These are phyloP conservation scores for Tetragonia tetragonoides DNA, from an alignment of 148 eudicot genomes.

Conservation along the genomic window DNA sequence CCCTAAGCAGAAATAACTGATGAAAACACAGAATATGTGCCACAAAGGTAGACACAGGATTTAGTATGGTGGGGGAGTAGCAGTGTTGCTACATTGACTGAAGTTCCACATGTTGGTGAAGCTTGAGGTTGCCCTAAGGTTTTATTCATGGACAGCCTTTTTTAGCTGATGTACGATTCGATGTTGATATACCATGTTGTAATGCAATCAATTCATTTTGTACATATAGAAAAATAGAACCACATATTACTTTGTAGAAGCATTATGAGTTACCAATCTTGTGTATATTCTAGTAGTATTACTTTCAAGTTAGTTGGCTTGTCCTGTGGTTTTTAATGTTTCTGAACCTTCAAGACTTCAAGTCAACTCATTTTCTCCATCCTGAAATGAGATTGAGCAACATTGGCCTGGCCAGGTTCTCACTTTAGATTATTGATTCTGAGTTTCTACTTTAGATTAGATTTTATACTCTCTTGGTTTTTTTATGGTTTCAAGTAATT, in stretches of 20 bases:
- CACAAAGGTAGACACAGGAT: background rate
- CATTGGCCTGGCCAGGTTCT: no score
- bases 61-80: background rate
- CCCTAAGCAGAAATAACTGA: background rate
- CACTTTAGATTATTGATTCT: background rate
- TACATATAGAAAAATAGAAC: background rate
- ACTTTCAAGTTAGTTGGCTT: background rate
- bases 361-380: background rate
- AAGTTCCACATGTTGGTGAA: slow-evolving; percentile 15
- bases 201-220: slow-evolving; percentile 23
- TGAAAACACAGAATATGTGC: background rate
- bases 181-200: slow-evolving; percentile 20
- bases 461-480: no score
- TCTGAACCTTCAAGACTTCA: background rate
- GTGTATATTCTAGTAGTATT: background rate
- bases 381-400: no score
- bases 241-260: slow-evolving; percentile 2
- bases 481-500: background rate
- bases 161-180: slow-evolving; percentile 15
- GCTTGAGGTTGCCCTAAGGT: slow-evolving; percentile 28
- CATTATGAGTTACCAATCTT: background rate
- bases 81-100: background rate
- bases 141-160: slow-evolving; percentile 27
- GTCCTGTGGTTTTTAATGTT: no score
- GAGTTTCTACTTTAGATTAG: background rate